Evolutionary conservation across 202 grass and related monocot species (phyloP).

Genomic region (Sporobolus alterniflorus): DNA sequence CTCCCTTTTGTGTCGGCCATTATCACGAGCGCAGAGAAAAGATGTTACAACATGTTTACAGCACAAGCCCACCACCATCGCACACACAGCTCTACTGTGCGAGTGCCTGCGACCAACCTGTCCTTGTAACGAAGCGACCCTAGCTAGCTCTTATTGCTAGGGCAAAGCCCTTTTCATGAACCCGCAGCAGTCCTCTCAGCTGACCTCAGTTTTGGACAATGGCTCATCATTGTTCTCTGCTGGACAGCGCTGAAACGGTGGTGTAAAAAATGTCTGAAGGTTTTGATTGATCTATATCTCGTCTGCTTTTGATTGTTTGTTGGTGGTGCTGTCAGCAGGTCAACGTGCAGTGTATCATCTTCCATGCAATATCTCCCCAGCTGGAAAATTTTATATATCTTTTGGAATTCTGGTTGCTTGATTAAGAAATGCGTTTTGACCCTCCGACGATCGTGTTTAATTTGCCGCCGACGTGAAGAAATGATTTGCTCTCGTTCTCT

Average conservation of each 20-base stretch:
- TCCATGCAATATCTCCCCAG: not conserved
- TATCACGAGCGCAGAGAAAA: slow-evolving; percentile 44
- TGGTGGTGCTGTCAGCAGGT: slow-evolving; percentile 38
- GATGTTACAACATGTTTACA: slow-evolving; percentile 49
- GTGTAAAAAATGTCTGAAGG: not conserved
- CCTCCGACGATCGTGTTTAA: not conserved
- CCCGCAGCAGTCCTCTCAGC: slow-evolving; percentile 12
- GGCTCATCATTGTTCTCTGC: slow-evolving; percentile 12
- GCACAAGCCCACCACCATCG: slow-evolving; percentile 14
- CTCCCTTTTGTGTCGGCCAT: slow-evolving; percentile 54
- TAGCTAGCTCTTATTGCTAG: not conserved
- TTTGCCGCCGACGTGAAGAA: slow-evolving; percentile 10
- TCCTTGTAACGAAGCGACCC: slow-evolving; percentile 34
- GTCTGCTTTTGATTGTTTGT: slow-evolving; percentile 14
- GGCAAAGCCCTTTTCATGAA: slow-evolving; percentile 26
- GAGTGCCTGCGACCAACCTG: slow-evolving; percentile 27
- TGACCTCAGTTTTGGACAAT: slow-evolving; percentile 51
- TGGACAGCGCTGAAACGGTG: slow-evolving; percentile 35
- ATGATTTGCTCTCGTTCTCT: slow-evolving; percentile 22
- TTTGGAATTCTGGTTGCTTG: no score
- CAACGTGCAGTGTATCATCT: not conserved
- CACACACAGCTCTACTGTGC: slow-evolving; percentile 30
- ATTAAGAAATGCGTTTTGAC: slow-evolving; percentile 42
- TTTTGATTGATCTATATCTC: not conserved
- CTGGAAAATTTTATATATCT: not conserved